Evolutionary conservation across 495 filamentous ascomycete species (phyloP).

Genomic region (Hyaloscypha hepaticicola): DNA sequence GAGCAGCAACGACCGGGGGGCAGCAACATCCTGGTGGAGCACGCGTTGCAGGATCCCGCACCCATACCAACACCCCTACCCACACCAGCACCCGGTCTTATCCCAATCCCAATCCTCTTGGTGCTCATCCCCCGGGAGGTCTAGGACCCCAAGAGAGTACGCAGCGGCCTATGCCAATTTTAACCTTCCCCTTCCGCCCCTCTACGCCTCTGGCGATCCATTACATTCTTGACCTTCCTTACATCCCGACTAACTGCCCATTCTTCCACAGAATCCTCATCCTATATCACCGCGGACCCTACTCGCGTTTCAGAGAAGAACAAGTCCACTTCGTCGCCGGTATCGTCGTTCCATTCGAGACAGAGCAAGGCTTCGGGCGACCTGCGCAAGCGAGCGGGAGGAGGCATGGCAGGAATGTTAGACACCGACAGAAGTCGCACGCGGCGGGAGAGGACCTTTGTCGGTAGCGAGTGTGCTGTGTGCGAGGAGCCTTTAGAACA

Average conservation of each 20-base stretch:
- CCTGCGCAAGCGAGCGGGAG: constrained; percentile 27
- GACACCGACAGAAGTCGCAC: constrained; percentile 77
- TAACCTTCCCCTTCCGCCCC: constrained; percentile 14
- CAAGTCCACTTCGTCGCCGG: constrained; percentile 8
- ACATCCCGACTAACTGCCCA: neutral
- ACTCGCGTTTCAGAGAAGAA: neutral
- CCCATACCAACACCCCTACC: neutral
- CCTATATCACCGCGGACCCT: constrained; percentile 8
- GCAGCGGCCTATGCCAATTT: constrained; percentile 22
- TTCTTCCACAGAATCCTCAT: constrained; percentile 11
- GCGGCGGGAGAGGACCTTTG: constrained; percentile 89
- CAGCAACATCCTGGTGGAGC: constrained; percentile 24
- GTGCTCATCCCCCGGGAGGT: neutral
- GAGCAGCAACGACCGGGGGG: constrained; percentile 27
- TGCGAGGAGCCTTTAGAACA: constrained; percentile 98
- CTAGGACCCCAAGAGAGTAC: constrained; percentile 26
- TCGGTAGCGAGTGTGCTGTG: constrained; percentile 91
- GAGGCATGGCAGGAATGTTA: constrained; percentile 66
- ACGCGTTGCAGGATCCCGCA: constrained; percentile 27
- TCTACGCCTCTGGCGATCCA: neutral
- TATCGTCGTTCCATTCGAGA: constrained; percentile 11
- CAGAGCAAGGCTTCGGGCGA: constrained; percentile 15
- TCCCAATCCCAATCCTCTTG: too few relatives aligned
- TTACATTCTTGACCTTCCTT: neutral
- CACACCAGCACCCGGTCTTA: neutral